Evolutionary conservation across 2,329 filamentous ascomycete species (phyloP).

Genomic region (Trichoderma pleuroti): DNA sequence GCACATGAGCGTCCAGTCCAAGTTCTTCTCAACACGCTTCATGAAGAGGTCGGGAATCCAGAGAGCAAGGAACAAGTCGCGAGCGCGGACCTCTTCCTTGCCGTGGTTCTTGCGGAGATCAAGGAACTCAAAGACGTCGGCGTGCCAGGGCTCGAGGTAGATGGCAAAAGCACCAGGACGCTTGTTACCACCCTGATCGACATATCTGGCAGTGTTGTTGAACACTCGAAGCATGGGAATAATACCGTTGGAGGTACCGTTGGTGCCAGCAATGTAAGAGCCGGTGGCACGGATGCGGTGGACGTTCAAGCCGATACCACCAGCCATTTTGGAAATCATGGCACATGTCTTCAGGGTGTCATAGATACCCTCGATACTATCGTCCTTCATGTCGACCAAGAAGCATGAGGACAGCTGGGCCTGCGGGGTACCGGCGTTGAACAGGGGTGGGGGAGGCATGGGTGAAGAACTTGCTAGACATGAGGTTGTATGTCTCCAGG

Average conservation of each 20-base stretch:
- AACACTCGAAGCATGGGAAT: constrained; percentile 97
- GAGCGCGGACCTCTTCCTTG: constrained; percentile 95
- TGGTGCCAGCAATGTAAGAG: constrained; percentile 96
- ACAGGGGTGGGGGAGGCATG: constrained; percentile 95
- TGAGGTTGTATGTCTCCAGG: constrained; percentile 96
- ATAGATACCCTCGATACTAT: constrained; percentile 99
- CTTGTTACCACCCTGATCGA: constrained; percentile 99
- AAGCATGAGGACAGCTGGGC: constrained; percentile 97
- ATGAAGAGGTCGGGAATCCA: constrained; percentile 99
- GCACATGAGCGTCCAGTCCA: constrained; percentile 96
- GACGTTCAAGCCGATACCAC: constrained; percentile 93
- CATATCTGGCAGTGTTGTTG: constrained; percentile 98
- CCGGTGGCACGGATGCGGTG: constrained; percentile 96
- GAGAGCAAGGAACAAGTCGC: constrained; percentile 94
- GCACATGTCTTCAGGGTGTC: constrained; percentile 98
- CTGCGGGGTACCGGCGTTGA: constrained; percentile 94
- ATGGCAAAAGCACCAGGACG: constrained; percentile 97
- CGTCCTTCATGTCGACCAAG: constrained; percentile 98
- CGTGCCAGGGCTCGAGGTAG: constrained; percentile 98
- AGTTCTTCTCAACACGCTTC: constrained; percentile 97
- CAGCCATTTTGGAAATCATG: constrained; percentile 99
- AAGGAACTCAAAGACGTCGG: constrained; percentile 94
- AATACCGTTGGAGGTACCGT: constrained; percentile 95
- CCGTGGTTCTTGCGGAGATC: constrained; percentile 99
- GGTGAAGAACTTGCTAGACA: constrained; percentile 98